Conservation (phyloP, 1,284 basidiomycete genomes). For the Ceratorhiza oryzae-sativae region DNA sequence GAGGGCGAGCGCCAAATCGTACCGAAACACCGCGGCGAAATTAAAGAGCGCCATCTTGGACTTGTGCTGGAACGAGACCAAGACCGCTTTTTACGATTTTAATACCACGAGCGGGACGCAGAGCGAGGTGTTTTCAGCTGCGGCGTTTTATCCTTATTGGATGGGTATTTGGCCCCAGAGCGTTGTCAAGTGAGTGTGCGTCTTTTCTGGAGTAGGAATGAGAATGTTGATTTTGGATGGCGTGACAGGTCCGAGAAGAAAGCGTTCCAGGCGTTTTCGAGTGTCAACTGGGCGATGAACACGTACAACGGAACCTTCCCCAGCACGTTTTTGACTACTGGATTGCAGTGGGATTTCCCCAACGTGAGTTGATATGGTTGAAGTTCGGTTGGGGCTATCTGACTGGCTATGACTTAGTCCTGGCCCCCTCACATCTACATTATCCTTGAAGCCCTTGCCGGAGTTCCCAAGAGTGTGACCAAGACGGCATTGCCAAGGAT, state of each 20-base stretch:
- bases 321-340: conserved; percentile 75
- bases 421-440: conserved; percentile 92
- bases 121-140: conserved; percentile 69
- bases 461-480: conserved; percentile 73
- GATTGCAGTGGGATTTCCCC: conserved; percentile 75
- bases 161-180: conserved; percentile 81
- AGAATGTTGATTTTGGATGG: conserved; percentile 44
- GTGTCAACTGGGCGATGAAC: conserved; percentile 78
- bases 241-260: conserved; percentile 51
- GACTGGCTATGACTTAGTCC: conserved; percentile 45
- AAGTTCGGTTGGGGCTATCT: neutral
- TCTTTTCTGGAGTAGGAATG: neutral
- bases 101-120: conserved; percentile 72
- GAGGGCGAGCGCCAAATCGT: conserved; percentile 54
- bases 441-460: conserved; percentile 76
- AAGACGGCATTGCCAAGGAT: conserved; percentile 59
- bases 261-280: conserved; percentile 76
- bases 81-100: conserved; percentile 90
- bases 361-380: conserved; percentile 26
- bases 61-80: conserved; percentile 81
- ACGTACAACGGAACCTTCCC: conserved; percentile 85
- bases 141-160: conserved; percentile 88
- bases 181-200: conserved; percentile 57
- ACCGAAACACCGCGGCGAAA: conserved; percentile 64
- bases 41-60: conserved; percentile 79